These are phyloP conservation scores for Ceratocystiopsis sp. DNA, from an alignment of 2,329 filamentous ascomycete genomes.

Conservation along the genomic window DNA sequence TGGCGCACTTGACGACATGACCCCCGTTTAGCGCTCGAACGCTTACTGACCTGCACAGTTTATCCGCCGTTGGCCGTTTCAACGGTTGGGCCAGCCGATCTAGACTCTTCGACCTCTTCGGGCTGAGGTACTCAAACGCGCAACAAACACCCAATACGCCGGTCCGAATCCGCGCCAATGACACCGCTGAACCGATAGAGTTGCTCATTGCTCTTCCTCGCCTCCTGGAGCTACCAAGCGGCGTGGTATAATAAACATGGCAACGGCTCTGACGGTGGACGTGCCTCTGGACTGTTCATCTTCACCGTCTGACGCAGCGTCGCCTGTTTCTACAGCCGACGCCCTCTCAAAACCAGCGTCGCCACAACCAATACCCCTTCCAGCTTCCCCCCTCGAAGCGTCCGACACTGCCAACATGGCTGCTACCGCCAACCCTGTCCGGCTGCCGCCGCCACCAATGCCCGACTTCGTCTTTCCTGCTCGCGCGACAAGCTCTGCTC, in stretches of 20 bases:
- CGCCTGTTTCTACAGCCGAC: not conserved
- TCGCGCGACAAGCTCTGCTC: conserved; percentile 27
- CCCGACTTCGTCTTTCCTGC: conserved; percentile 49
- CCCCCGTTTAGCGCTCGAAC: no score
- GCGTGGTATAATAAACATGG: conserved; percentile 20
- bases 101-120: no score
- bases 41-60: no score
- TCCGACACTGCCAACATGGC: conserved; percentile 5
- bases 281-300: not conserved
- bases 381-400: conserved; percentile 16
- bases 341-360: conserved; percentile 5
- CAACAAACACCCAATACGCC: no score
- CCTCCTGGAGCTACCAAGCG: conserved; percentile 28
- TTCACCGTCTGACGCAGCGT: not conserved
- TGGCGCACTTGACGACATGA: no score
- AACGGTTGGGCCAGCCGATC: no score
- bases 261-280: conserved; percentile 13
- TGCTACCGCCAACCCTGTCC: no score
- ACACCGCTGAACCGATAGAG: conserved; percentile 18
- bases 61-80: no score
- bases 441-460: conserved; percentile 33
- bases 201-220: conserved; percentile 21
- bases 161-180: conserved; percentile 17
- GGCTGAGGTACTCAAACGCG: no score
- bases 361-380: conserved; percentile 11